Evolutionary conservation across 73 alveolate genomes (phyloP).

Genomic region (Symbiodinium natans): DNA sequence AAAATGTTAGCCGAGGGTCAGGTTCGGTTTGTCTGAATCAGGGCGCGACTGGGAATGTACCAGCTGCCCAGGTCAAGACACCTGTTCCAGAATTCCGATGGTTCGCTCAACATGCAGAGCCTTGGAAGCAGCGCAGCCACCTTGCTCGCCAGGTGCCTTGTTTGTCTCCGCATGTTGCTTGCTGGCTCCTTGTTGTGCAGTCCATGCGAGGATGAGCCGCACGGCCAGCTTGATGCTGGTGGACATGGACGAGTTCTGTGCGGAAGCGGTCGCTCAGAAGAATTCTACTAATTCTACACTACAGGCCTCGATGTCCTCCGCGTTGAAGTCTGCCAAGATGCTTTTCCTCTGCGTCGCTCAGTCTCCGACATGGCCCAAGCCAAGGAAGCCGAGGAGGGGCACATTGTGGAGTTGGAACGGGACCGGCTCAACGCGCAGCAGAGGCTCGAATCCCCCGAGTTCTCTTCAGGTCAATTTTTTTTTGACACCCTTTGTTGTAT

Average conservation of each 20-base stretch:
- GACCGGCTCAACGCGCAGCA: constrained; percentile 72
- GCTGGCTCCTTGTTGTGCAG: background rate
- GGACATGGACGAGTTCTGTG: constrained; percentile 36
- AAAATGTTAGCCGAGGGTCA: no score
- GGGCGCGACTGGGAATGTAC: no score
- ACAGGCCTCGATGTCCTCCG: background rate
- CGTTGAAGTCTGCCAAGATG: background rate
- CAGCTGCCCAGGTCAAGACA: constrained; percentile 39
- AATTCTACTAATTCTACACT: background rate
- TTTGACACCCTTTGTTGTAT: no score
- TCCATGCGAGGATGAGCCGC: constrained; percentile 30
- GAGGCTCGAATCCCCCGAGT: background rate
- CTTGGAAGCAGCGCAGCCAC: no score
- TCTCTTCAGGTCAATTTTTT: background rate
- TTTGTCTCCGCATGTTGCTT: no score
- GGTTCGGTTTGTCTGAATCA: no score
- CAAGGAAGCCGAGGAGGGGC: constrained; percentile 68
- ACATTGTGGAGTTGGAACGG: constrained; percentile 36
- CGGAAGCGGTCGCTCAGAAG: constrained; percentile 23
- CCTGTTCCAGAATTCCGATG: constrained; percentile 30
- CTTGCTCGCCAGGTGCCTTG: no score
- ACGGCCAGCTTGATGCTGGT: constrained; percentile 64
- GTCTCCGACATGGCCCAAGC: background rate
- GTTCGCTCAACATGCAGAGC: constrained; percentile 37
- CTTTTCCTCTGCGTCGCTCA: background rate